phyloP scores from a whole-genome alignment of 805 yeast species.

The Monosporozyma servazzii region DNA sequence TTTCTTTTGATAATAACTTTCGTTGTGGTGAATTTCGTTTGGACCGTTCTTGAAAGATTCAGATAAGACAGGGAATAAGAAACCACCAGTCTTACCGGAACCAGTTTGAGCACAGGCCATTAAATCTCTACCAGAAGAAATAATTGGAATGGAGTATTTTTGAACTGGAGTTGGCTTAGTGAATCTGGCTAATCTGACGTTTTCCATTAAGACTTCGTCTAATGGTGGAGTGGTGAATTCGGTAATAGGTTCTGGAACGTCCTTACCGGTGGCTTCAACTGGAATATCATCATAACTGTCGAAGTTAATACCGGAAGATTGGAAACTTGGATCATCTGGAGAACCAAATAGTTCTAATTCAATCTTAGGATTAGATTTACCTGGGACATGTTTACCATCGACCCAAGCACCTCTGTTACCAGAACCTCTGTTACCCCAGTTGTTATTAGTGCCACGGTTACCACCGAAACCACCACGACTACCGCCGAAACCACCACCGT shows the following conservation, averaged over 20 bases:
- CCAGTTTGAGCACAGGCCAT: constrained; percentile 98
- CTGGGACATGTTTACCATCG: constrained; percentile 83
- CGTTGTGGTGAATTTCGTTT: constrained; percentile 40
- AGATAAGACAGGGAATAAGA: constrained; percentile 93
- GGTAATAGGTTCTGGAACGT: constrained; percentile 88
- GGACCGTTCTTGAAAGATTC: constrained; percentile 89
- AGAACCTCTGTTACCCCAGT: constrained; percentile 26
- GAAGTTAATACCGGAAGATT: constrained; percentile 94
- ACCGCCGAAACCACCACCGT: constrained; percentile 25
- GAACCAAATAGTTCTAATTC: constrained; percentile 87
- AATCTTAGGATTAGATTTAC: constrained; percentile 54
- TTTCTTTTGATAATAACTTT: constrained; percentile 48
- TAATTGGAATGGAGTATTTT: constrained; percentile 87
- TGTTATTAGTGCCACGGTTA: constrained; percentile 21
- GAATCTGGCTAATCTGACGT: constrained; percentile 82
- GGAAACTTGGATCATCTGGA: constrained; percentile 50
- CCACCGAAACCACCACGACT: constrained; percentile 32
- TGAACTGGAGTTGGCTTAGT: constrained; percentile 95
- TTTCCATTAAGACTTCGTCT: constrained; percentile 75
- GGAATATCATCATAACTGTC: constrained; percentile 98
- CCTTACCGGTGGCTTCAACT: constrained; percentile 92
- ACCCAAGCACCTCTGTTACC: constrained; percentile 67
- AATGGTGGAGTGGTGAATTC: constrained; percentile 88
- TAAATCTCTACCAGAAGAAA: constrained; percentile 79
- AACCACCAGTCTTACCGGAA: constrained; percentile 99